Evolutionary conservation across 257 asterid genomes (phyloP).

Genomic region (Capsicum pubescens): DNA sequence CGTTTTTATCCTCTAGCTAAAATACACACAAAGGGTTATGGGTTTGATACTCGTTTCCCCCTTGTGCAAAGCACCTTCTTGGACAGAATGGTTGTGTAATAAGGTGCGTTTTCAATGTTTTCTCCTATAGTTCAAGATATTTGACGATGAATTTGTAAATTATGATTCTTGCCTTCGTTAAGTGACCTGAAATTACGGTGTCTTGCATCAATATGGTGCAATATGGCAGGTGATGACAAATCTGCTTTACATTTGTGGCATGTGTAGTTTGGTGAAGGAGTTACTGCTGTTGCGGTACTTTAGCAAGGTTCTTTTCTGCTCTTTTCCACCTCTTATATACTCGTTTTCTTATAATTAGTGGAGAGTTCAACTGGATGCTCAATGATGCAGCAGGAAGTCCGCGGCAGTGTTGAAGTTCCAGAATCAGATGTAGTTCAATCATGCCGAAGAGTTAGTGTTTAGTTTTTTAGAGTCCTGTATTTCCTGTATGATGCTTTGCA

Average conservation of each 20-base stretch:
- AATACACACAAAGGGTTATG: constrained; percentile 71
- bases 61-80: constrained; percentile 89
- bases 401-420: constrained; percentile 58
- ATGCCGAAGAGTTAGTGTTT: constrained; percentile 68
- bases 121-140: constrained; percentile 17
- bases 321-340: not conserved
- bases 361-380: constrained; percentile 15
- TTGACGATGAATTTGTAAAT: not conserved
- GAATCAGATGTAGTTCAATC: constrained; percentile 66
- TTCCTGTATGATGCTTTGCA: constrained; percentile 8
- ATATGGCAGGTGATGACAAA: constrained; percentile 84
- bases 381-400: constrained; percentile 53
- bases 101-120: constrained; percentile 59
- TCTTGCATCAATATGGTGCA: constrained; percentile 27
- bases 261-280: constrained; percentile 85
- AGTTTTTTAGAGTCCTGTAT: not conserved
- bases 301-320: constrained; percentile 70
- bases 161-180: constrained; percentile 6
- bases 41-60: constrained; percentile 98
- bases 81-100: constrained; percentile 97
- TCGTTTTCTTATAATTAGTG: not conserved
- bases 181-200: constrained; percentile 8
- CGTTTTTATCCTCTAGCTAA: constrained; percentile 56
- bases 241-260: constrained; percentile 87
- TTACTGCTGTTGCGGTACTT: constrained; percentile 88